Evolutionary conservation across 352 stramenopile species (phyloP).

Genomic region (Blastocystis sp.): DNA sequence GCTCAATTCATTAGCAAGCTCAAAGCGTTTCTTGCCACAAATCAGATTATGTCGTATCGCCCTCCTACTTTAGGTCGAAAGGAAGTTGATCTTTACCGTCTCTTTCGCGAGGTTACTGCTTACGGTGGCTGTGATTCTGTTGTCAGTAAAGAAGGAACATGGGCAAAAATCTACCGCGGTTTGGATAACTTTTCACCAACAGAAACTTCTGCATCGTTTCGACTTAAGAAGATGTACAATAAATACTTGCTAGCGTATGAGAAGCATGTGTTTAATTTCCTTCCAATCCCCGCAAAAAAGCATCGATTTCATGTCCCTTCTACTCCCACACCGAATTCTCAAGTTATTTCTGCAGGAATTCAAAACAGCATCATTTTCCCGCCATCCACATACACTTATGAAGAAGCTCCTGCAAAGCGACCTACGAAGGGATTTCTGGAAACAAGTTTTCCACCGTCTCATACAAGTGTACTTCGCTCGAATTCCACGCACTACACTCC

Average conservation of each 20-base stretch:
- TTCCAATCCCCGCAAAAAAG: conserved; percentile 42
- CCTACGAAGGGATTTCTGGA: not conserved
- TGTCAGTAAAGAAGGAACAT: conserved; percentile 53
- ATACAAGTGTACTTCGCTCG: not conserved
- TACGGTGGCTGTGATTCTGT: conserved; percentile 58
- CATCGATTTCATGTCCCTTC: not conserved
- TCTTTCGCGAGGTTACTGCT: conserved; percentile 55
- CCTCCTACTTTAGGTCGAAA: conserved; percentile 43
- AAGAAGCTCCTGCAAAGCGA: not conserved
- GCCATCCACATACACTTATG: not conserved
- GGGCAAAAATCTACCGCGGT: conserved; percentile 56
- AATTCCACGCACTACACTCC: conserved; percentile 24
- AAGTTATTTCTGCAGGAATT: not conserved
- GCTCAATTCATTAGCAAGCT: conserved; percentile 48
- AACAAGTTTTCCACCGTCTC: not conserved
- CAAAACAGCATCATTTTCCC: conserved; percentile 55
- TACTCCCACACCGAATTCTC: not conserved
- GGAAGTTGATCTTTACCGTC: conserved; percentile 56
- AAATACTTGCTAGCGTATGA: conserved; percentile 60
- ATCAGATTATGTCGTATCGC: conserved; percentile 55
- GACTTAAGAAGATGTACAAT: conserved; percentile 61
- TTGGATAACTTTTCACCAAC: conserved; percentile 57
- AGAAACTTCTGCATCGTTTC: conserved; percentile 50
- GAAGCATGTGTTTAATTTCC: conserved; percentile 59
- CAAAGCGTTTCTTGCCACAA: not conserved